Percentiles rank a stretch among this genome's conserved stretches.
These are phyloP conservation scores for Acidomyces sp. DNA, from an alignment of 495 filamentous ascomycete genomes.

Conservation along the genomic window DNA sequence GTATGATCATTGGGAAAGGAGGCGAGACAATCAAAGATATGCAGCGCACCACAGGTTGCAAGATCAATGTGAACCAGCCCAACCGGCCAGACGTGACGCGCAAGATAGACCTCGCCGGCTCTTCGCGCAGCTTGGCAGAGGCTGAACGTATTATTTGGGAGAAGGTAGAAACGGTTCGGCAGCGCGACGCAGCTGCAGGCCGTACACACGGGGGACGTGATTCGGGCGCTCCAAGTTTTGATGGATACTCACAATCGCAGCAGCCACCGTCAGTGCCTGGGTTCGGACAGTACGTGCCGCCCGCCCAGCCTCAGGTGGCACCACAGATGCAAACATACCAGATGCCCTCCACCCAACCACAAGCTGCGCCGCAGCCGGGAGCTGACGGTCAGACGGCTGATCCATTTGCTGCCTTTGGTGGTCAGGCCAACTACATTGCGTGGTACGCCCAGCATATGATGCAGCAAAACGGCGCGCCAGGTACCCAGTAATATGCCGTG, in stretches of 20 bases:
- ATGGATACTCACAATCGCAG: constrained; percentile 32
- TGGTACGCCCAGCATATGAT: constrained; percentile 46
- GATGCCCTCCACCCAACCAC: constrained; percentile 29
- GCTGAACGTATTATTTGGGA: constrained; percentile 70
- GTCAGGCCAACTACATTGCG: constrained; percentile 49
- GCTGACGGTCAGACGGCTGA: constrained; percentile 21
- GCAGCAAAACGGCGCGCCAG: constrained; percentile 13
- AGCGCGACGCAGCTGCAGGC: constrained; percentile 18
- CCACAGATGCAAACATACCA: constrained; percentile 25
- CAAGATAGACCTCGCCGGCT: constrained; percentile 67
- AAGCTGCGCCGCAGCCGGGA: constrained; percentile 28
- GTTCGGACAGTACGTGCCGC: constrained; percentile 19
- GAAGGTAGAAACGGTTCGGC: constrained; percentile 67
- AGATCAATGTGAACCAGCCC: constrained; percentile 73
- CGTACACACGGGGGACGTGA: constrained; percentile 3
- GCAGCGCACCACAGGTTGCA: constrained; percentile 68
- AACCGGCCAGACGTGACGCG: constrained; percentile 59
- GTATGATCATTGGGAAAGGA: constrained; percentile 81
- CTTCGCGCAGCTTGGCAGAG: constrained; percentile 52
- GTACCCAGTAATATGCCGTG: constrained; percentile 18
- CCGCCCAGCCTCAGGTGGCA: constrained; percentile 20
- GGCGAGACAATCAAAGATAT: constrained; percentile 81
- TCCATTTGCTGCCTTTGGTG: constrained; percentile 53
- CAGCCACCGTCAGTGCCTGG: constrained; percentile 26
- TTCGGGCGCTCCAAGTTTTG: constrained; percentile 1